Conservation (phyloP, 2,329 filamentous ascomycete species). For the Ceratocystis eucalypticola region DNA sequence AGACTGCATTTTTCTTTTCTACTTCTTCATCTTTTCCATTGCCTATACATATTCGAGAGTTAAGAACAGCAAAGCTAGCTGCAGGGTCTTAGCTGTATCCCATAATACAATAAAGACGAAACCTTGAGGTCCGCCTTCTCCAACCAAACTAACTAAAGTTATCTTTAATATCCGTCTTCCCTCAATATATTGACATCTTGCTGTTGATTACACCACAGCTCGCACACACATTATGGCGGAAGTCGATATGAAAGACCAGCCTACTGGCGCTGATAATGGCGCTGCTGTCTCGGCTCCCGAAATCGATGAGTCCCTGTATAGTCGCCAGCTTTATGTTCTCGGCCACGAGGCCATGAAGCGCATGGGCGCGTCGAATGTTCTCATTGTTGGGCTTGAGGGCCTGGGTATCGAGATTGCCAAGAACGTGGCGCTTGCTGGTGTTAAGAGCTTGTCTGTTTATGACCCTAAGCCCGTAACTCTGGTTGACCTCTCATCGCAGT, state of each 20-base stretch:
- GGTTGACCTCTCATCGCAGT: slow-evolving; percentile 87
- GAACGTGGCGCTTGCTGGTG: slow-evolving; percentile 93
- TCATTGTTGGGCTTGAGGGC: slow-evolving; percentile 82
- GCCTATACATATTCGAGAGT: background rate
- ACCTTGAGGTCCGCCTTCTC: background rate
- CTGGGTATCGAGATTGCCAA: slow-evolving; percentile 97
- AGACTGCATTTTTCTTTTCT: background rate
- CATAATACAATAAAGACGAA: slow-evolving; percentile 31
- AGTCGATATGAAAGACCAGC: slow-evolving; percentile 36
- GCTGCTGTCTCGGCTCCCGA: slow-evolving; percentile 42
- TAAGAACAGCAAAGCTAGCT: slow-evolving; percentile 28
- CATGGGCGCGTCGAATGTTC: slow-evolving; percentile 91
- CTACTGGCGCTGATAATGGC: slow-evolving; percentile 24
- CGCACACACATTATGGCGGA: slow-evolving; percentile 36
- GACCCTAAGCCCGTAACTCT: slow-evolving; percentile 76
- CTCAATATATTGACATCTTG: too few species aligned
- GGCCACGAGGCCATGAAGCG: slow-evolving; percentile 89
- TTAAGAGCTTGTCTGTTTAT: slow-evolving; percentile 90
- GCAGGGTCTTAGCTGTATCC: slow-evolving; percentile 39
- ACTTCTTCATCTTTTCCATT: background rate
- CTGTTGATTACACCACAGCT: slow-evolving; percentile 27
- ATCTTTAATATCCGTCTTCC: too few species aligned
- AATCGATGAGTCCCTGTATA: slow-evolving; percentile 63
- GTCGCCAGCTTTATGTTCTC: slow-evolving; percentile 57
- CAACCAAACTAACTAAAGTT: too few species aligned